Evolutionary conservation across 106 monocot species (phyloP), one percentile per base, ranked within the genome.

Genomic region (Hemerocallis citrina): DNA sequence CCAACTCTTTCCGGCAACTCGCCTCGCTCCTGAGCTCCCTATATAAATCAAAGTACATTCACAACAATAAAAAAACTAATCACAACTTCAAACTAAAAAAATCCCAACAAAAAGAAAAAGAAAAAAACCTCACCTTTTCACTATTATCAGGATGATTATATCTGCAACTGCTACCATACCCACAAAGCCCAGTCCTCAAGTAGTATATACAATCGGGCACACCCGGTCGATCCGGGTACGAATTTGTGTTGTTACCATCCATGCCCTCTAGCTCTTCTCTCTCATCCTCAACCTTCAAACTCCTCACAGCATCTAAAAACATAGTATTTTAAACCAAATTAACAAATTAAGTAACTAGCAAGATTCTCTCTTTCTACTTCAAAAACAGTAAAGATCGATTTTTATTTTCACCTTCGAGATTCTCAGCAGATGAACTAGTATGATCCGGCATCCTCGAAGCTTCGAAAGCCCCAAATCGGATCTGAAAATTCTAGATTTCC

Each of bases 1-100:
- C 87, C 92, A 49, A 71, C 78, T 76, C 85, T 81, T 61, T 85
- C 85, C 3, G 85, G 89, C 37, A 82, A 74, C 20, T 85, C 81
- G 39, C 52, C 81, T 21, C 30, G 73, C 17, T 61, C 64, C 67
- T 46, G 69, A 65, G 43, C 21, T 15, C 63, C 85, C 89, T 90
- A 57, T 6, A 63, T 48, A 52, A 68, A 62, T 9, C 55, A 57
- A 58, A 57, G n/a, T 57, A 24, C n/a, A 67, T 32, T 15, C 52
- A 54, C 7, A 54, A 28, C 54, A 28, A 28, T 7, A 25, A 24
- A 9, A 12, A 54, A 28, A 8, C 10, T 3, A 21, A 25, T 24
- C 7, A 25, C 24, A 28, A 54, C 1, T 11, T 24, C 8, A 40
- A 5, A 40, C 0, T 40, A 24, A 3, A 40, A 11, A 50, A 5